Conservation (phyloP, 2,329 filamentous ascomycete genomes). For the Colletotrichum liriopes region DNA sequence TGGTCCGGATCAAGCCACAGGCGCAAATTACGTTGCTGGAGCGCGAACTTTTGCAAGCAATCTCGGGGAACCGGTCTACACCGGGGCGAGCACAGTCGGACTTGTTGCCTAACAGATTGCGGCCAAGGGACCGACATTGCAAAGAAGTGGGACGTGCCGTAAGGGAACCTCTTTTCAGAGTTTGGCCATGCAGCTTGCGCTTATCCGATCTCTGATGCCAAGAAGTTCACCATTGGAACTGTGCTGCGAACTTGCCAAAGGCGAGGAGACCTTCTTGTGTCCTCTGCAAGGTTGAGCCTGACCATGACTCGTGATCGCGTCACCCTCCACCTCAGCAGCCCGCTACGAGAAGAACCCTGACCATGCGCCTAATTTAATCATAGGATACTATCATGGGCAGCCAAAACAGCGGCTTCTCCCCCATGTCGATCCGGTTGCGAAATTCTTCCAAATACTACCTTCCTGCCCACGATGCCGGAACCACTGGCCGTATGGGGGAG, state of each 20-base stretch:
- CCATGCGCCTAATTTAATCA: constrained; percentile 26
- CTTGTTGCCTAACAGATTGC: constrained; percentile 25
- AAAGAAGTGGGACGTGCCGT: constrained; percentile 4
- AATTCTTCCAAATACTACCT: constrained; percentile 11
- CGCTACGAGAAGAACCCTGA: constrained; percentile 28
- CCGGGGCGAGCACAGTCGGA: not conserved
- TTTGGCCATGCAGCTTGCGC: constrained; percentile 13
- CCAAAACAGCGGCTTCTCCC: constrained; percentile 20
- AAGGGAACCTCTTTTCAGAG: constrained; percentile 11
- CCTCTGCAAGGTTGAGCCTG: not conserved
- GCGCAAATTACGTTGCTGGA: too few relatives aligned
- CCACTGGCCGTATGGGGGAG: not conserved
- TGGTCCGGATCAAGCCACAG: too few relatives aligned
- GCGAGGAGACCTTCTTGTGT: not conserved
- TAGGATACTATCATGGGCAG: constrained; percentile 3
- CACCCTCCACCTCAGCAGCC: constrained; percentile 9
- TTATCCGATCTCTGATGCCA: constrained; percentile 12
- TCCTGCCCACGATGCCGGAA: constrained; percentile 27
- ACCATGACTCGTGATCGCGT: constrained; percentile 34
- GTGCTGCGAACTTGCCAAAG: not conserved
- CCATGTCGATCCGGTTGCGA: constrained; percentile 6
- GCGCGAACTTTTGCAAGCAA: too few relatives aligned
- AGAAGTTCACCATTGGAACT: not conserved
- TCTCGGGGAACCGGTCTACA: too few relatives aligned
- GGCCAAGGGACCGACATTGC: not conserved